Percentiles rank a stretch among this genome's conserved stretches.
Evolutionary conservation across 345 rosid genomes (phyloP).

Genomic region (Citrus glauca): DNA sequence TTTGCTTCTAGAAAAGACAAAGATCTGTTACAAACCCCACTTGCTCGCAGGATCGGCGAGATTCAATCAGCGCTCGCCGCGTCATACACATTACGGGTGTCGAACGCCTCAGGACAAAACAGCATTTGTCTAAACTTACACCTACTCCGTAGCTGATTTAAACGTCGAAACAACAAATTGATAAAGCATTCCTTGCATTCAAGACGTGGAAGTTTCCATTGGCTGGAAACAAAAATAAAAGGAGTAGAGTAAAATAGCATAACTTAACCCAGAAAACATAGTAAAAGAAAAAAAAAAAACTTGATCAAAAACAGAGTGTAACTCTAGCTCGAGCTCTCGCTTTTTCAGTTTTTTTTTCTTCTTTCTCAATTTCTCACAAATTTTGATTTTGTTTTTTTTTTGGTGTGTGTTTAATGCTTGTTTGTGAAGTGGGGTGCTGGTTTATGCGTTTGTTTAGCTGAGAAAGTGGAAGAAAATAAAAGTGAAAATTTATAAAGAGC

Average conservation of each 20-base stretch:
- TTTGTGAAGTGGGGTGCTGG: not conserved
- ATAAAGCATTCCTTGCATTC: not conserved
- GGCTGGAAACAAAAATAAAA: not conserved
- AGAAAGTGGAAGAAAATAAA: constrained; percentile 7
- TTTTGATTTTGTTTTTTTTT: not conserved
- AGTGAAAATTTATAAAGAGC: not conserved
- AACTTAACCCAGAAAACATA: not conserved
- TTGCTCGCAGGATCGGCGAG: not conserved
- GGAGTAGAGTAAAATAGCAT: no score
- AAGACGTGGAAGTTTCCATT: constrained; percentile 3
- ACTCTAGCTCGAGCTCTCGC: not conserved
- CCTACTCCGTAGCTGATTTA: not conserved
- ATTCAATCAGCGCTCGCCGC: not conserved
- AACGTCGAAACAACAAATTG: not conserved
- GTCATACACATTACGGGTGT: not conserved
- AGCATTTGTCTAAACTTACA: not conserved
- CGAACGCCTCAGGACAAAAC: not conserved
- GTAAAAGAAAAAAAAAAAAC: not conserved
- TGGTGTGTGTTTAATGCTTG: not conserved
- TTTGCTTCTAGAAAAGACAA: not conserved
- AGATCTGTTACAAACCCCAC: constrained; percentile 8
- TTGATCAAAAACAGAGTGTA: not conserved
- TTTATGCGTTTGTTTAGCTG: not conserved
- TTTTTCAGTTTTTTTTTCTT: not conserved
- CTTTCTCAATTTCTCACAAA: not conserved